Base-by-base conservation (phyloP, 2,329 filamentous ascomycete genomes). In the Colletotrichum australisinense region DNA sequence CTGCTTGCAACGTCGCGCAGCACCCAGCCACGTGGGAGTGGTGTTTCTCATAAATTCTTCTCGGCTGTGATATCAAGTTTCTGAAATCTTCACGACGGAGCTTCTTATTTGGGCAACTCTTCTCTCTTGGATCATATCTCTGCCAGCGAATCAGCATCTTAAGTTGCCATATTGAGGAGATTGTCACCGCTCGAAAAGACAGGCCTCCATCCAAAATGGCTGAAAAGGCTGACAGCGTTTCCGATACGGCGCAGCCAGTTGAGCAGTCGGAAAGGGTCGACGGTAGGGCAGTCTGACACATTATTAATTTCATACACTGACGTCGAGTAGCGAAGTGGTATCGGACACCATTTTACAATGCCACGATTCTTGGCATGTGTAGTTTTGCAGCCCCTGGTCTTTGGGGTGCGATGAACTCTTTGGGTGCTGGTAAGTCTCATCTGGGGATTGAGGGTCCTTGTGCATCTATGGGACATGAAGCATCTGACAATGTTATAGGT, bases 401-500 rank as follows among this genome's bases (percentile, higher is more conserved):
- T 2, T 80, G 78, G 78, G 76, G 77, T 42, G 79, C 79, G 2
- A 80, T 80, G 5, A 78, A 77, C 26, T 74, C 74, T 28, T 71
- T 79, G 5, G 78, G 78, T 2, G 78, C 78, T 3, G 78, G 78
- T 70, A 35, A 56, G 16, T 35, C 5, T 14, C 28, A 35, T 49
- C n/a, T 8, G 5, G 9, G 9, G 12, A 11, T 5, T 2, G 19
- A 46, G 12, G 3, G 22, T 4, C 30, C 30, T 16, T 24, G 24
- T 16, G 9, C 32, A 35, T 35, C 32, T 11, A 22, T 4, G 8
- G 42, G n/a, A 9, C 3, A 60, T 35, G 32, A 2, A 52, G 19
- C n/a, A 0, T 76, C 81, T 1, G 80, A 84, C 55, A 80, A 78
- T 0, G 79, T 19, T 79, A 1, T 81, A 84, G 93, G 93, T 56